Evolutionary conservation across 2,329 filamentous ascomycete species (phyloP), one percentile per base, ranked within the genome.

Genomic region (Cercospora berteroae): DNA sequence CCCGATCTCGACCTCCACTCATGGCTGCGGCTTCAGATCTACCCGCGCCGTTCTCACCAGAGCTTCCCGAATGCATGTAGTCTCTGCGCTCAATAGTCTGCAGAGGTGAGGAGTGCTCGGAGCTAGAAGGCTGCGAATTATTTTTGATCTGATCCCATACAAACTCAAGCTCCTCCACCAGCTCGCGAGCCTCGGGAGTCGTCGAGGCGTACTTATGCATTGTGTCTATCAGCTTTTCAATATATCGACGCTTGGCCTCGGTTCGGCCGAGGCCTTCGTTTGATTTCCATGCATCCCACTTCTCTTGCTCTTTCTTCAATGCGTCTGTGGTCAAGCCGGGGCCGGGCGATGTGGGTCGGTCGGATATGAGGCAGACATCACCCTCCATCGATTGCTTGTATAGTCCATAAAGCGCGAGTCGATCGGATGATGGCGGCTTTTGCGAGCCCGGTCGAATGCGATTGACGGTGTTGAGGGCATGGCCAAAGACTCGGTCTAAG

Each of bases 301-400:
- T 79, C 67, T 79, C 77, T 55, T 75, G 74, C 71, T 89, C 71
- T 66, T 76, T 76, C 63, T 71, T 71, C 62, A 74, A 52, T 6
- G 66, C 65, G 18, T 75, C 74, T 1, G 71, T 39, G 8, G 67
- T 70, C 9, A 67, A 65, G 60, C 62, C 64, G n/a, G 65, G 64
- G 20, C 59, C 65, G n/a, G 66, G 67, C 20, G 60, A 67, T 23
- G 69, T 67, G n/a, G 95, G 94, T 56, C 93, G 87, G 75, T 94
- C 90, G 90, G 97, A 96, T 60, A 98, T 93, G 59, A 92, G 92
- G 73, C 95, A 91, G 36, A 98, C 94, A 80, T 99, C 93, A 59
- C 95, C 95, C 83, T 99, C 94, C 95, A 98, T 98, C 70, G 93
- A 93, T 81, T 99, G 95, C 79, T 99, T 99, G 83, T 99, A 99